phyloP scores from a whole-genome alignment of 805 yeast genomes.

The Kuraishia floccosa region DNA sequence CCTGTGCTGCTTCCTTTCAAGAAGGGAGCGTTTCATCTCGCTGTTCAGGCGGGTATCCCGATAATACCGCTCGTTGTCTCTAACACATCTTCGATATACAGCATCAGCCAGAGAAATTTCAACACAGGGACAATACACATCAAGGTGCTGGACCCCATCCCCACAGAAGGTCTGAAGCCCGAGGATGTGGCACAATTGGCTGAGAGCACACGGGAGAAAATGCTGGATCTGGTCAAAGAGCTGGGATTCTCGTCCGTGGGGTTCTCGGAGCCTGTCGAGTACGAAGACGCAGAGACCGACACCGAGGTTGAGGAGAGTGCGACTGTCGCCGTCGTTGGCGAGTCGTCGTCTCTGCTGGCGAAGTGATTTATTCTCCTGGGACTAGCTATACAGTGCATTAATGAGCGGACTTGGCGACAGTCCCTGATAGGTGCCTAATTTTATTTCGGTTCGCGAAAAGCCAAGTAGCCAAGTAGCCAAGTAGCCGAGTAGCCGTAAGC shows the following conservation, averaged over 20 bases:
- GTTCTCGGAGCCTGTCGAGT: background rate
- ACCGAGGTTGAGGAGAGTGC: constrained; percentile 60
- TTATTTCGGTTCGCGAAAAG: background rate
- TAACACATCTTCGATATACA: constrained; percentile 69
- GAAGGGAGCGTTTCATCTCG: constrained; percentile 97
- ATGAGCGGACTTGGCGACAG: background rate
- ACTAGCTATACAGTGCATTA: no score
- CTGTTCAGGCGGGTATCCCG: constrained; percentile 86
- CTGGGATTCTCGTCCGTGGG: constrained; percentile 30
- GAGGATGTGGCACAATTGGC: constrained; percentile 61
- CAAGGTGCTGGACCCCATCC: constrained; percentile 72
- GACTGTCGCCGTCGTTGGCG: constrained; percentile 36
- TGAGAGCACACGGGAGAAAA: constrained; percentile 40
- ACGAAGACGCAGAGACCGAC: constrained; percentile 1
- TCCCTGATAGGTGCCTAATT: background rate
- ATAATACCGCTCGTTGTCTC: constrained; percentile 81
- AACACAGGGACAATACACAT: constrained; percentile 67
- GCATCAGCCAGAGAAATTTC: constrained; percentile 50
- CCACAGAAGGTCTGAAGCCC: constrained; percentile 56
- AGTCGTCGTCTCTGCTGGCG: constrained; percentile 1
- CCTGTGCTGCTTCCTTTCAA: constrained; percentile 79
- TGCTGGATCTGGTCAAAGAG: constrained; percentile 32
- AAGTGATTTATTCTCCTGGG: no score
- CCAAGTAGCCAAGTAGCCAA: background rate
- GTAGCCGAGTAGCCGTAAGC: no score